These are phyloP conservation scores for Zasmidium angulare DNA, from an alignment of 2,329 filamentous ascomycete genomes.

Conservation along the genomic window DNA sequence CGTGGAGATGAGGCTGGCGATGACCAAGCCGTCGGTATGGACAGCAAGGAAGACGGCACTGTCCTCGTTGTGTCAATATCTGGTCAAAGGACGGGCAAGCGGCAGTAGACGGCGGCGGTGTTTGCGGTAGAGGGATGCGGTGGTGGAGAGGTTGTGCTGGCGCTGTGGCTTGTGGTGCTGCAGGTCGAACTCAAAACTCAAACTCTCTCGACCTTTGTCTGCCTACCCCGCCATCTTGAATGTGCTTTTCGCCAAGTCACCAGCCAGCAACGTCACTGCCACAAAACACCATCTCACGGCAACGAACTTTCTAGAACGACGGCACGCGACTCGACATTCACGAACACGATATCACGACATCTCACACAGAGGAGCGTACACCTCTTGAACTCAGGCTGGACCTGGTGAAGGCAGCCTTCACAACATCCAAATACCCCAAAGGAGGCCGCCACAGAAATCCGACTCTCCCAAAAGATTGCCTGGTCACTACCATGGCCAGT, in stretches of 20 bases:
- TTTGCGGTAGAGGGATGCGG: background rate
- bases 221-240: background rate
- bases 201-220: background rate
- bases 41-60: background rate
- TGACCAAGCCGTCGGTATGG: background rate
- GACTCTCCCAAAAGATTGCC: background rate
- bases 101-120: background rate
- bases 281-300: background rate
- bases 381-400: no score
- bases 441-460: no score
- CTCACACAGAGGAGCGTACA: background rate
- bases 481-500: background rate
- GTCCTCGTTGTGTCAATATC: background rate
- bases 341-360: background rate
- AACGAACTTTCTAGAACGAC: background rate
- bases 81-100: background rate
- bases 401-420: no score
- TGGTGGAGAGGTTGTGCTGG: background rate
- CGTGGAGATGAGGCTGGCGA: background rate
- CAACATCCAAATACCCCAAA: no score
- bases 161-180: background rate
- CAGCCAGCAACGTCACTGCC: background rate
- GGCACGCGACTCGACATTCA: background rate
- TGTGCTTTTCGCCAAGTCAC: background rate
- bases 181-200: slow-evolving; percentile 1